Evolutionary conservation across 2,329 filamentous ascomycete species (phyloP).

Genomic region (Chaetomium globosum): DNA sequence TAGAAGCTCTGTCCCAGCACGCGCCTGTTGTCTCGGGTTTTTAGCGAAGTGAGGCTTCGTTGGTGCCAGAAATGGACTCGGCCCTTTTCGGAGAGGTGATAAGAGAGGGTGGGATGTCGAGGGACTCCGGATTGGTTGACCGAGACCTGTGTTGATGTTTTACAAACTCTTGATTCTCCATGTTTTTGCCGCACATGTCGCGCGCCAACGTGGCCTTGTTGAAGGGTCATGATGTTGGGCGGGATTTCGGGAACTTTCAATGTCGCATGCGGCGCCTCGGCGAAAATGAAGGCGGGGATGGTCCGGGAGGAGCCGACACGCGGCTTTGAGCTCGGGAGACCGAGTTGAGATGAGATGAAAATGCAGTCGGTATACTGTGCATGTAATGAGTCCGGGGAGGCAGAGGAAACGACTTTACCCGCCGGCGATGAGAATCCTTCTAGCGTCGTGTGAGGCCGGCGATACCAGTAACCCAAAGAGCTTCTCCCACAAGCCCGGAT

Average conservation of each 20-base stretch:
- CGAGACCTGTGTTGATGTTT: not conserved
- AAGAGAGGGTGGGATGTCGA: not conserved
- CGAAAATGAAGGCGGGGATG: slow-evolving; percentile 14
- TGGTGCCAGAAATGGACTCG: slow-evolving; percentile 8
- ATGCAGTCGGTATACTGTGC: too few species aligned
- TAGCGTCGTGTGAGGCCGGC: too few species aligned
- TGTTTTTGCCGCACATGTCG: not conserved
- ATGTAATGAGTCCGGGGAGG: not conserved
- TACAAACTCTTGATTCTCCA: not conserved
- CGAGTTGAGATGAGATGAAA: too few species aligned
- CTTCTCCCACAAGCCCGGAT: too few species aligned
- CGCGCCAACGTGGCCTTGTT: not conserved
- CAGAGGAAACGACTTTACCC: slow-evolving; percentile 9
- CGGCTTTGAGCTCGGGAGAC: not conserved
- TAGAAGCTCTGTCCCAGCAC: not conserved
- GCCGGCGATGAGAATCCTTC: not conserved
- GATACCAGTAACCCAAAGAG: too few species aligned
- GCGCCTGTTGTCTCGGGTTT: not conserved
- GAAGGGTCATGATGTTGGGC: not conserved
- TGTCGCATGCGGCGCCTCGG: slow-evolving; percentile 21
- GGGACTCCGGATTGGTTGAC: not conserved
- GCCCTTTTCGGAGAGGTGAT: not conserved
- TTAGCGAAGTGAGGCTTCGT: not conserved
- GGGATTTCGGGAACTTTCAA: slow-evolving; percentile 5
- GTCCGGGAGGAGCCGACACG: slow-evolving; percentile 5